Evolutionary conservation across 2,329 filamentous ascomycete genomes (phyloP).

Genomic region (Cordyceps tenuipes): DNA sequence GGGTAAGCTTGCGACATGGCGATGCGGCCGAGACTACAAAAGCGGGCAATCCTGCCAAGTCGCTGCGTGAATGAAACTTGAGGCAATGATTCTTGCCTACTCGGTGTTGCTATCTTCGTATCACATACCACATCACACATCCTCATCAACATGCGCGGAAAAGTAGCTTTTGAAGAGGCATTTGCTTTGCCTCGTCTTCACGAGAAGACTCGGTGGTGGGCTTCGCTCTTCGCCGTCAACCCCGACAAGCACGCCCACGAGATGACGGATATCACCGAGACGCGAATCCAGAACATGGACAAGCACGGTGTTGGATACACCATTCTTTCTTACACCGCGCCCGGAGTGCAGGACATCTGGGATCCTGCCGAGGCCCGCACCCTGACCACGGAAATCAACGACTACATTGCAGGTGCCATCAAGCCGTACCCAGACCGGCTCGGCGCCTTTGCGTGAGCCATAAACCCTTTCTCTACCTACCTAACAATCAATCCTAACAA

Average conservation of each 20-base stretch:
- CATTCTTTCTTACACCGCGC: slow-evolving; percentile 40
- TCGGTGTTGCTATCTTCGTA: background rate
- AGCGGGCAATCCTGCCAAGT: background rate
- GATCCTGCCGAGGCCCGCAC: slow-evolving; percentile 33
- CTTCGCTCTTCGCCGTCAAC: slow-evolving; percentile 49
- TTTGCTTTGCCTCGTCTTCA: slow-evolving; percentile 51
- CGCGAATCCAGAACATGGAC: slow-evolving; percentile 35
- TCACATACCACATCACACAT: background rate
- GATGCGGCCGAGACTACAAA: slow-evolving; percentile 3
- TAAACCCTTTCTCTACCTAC: background rate
- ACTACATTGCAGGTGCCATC: slow-evolving; percentile 31
- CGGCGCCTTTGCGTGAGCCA: slow-evolving; percentile 37
- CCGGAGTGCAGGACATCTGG: slow-evolving; percentile 38
- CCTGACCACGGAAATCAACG: slow-evolving; percentile 34
- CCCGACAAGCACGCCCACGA: slow-evolving; percentile 49
- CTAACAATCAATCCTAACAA: background rate
- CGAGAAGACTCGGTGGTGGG: slow-evolving; percentile 54
- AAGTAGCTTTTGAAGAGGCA: slow-evolving; percentile 54
- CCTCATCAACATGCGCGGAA: slow-evolving; percentile 42
- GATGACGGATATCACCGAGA: slow-evolving; percentile 35
- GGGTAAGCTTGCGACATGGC: background rate
- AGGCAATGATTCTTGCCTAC: too few species aligned
- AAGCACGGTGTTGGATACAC: slow-evolving; percentile 40
- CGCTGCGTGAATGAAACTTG: too few species aligned
- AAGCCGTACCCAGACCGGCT: slow-evolving; percentile 31